Evolutionary conservation across 768 basidiomycete genomes (phyloP).

Genomic region (Daedaleopsis sinensis): DNA sequence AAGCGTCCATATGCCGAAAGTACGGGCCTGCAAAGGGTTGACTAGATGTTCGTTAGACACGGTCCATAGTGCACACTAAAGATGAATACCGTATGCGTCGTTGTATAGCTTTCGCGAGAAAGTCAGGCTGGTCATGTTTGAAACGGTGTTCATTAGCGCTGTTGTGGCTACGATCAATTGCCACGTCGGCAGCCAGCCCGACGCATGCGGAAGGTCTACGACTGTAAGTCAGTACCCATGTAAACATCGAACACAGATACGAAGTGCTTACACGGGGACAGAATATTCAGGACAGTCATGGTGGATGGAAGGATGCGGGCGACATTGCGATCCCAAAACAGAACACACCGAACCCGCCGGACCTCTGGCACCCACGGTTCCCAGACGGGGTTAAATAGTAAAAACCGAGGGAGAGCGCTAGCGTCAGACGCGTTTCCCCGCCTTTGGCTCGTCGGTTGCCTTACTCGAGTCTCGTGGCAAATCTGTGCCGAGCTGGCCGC

Average conservation of each 20-base stretch:
- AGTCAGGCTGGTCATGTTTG: slow-evolving; percentile 79
- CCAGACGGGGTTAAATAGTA: not conserved
- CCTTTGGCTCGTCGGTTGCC: too few relatives aligned
- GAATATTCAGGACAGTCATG: slow-evolving; percentile 14
- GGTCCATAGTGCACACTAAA: not conserved
- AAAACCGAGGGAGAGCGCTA: too few relatives aligned
- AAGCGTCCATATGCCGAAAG: slow-evolving; percentile 91
- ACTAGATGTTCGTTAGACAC: slow-evolving; percentile 49
- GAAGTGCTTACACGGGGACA: slow-evolving; percentile 21
- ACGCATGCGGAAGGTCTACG: slow-evolving; percentile 56
- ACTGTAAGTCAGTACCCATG: not conserved
- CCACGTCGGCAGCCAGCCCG: slow-evolving; percentile 85
- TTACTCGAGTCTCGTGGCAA: too few relatives aligned
- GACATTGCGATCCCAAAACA: slow-evolving; percentile 16
- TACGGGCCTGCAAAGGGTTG: slow-evolving; percentile 82
- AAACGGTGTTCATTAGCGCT: slow-evolving; percentile 84
- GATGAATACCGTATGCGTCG: slow-evolving; percentile 29
- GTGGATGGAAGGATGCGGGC: not conserved
- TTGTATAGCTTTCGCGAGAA: slow-evolving; percentile 81
- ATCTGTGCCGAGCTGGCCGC: too few relatives aligned
- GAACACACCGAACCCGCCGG: slow-evolving; percentile 3
- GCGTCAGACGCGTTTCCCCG: not conserved
- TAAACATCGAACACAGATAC: not conserved
- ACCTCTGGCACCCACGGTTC: slow-evolving; percentile 15
- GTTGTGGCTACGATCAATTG: slow-evolving; percentile 78